Conservation (phyloP, 169 alveolate genomes). For the Cryptosporidium ryanae region DNA sequence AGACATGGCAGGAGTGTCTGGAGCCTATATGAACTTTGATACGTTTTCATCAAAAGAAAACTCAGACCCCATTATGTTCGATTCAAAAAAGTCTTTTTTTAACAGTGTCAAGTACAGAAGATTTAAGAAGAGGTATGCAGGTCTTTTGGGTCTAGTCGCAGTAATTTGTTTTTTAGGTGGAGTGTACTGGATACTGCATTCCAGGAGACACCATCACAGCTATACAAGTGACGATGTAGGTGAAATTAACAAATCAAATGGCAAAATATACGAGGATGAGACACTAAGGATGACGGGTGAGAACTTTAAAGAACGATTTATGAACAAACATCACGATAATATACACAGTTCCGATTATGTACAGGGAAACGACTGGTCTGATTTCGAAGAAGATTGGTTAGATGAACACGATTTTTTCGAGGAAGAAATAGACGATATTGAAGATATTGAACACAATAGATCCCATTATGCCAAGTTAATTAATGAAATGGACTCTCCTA, state of each 20-base stretch:
- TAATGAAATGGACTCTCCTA: conserved; percentile 9
- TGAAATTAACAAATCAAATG: neutral
- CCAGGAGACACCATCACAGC: neutral
- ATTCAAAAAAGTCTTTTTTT: conserved; percentile 44
- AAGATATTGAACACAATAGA: conserved; percentile 54
- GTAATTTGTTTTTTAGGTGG: conserved; percentile 45
- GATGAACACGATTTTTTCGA: conserved; percentile 67
- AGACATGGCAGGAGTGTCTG: conserved; percentile 72
- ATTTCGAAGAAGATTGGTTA: conserved; percentile 71
- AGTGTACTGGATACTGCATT: conserved; percentile 2
- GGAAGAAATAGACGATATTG: conserved; percentile 67
- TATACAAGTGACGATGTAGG: too few species aligned
- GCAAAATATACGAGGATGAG: conserved; percentile 10
- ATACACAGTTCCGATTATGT: conserved; percentile 10
- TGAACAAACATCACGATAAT: neutral
- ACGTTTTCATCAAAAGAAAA: conserved; percentile 42
- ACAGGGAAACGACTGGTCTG: conserved; percentile 64
- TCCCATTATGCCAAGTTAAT: conserved; percentile 53
- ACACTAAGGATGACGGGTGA: conserved; percentile 4
- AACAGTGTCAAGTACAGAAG: conserved; percentile 16
- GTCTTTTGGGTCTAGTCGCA: conserved; percentile 1
- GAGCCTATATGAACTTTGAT: conserved; percentile 42
- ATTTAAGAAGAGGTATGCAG: conserved; percentile 40
- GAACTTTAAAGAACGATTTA: neutral
- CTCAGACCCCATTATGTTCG: conserved; percentile 35